Evolutionary conservation across 331 rosid species (phyloP).

Genomic region (Rhamnella rubrinervis): DNA sequence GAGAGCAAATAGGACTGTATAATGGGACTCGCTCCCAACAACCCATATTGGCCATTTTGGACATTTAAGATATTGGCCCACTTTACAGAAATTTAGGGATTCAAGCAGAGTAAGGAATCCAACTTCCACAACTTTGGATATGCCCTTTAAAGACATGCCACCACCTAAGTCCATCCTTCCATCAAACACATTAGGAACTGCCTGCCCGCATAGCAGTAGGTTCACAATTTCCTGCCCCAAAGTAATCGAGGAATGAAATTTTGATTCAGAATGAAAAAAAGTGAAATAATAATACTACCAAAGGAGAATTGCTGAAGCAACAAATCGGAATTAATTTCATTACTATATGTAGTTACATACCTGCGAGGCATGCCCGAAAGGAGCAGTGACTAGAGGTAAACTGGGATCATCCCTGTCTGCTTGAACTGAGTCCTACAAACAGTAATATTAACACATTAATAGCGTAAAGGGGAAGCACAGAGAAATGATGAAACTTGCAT

Average conservation of each 20-base stretch:
- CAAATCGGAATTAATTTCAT: slow-evolving; percentile 17
- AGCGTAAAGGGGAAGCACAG: slow-evolving; percentile 5
- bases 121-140: slow-evolving; percentile 79
- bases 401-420: slow-evolving; percentile 95
- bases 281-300: slow-evolving; percentile 8
- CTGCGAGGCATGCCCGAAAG: slow-evolving; percentile 99
- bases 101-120: slow-evolving; percentile 92
- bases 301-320: slow-evolving; percentile 14
- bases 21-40: slow-evolving; percentile 94
- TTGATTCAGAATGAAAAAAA: neutral
- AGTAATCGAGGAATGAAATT: slow-evolving; percentile 15
- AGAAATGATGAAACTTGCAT: neutral
- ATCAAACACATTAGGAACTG: slow-evolving; percentile 92
- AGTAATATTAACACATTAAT: slow-evolving; percentile 22
- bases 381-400: slow-evolving; percentile 93
- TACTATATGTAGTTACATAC: slow-evolving; percentile 31
- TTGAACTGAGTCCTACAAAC: slow-evolving; percentile 68
- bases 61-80: slow-evolving; percentile 80
- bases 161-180: slow-evolving; percentile 97
- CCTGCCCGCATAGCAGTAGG: slow-evolving; percentile 86
- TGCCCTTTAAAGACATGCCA: slow-evolving; percentile 86
- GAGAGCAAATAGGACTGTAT: slow-evolving; percentile 85
- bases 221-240: slow-evolving; percentile 87
- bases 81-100: slow-evolving; percentile 89
- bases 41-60: slow-evolving; percentile 99